Base-by-base conservation (phyloP, 352 stramenopile genomes). In the Phytopythium cucurbitacearum region DNA sequence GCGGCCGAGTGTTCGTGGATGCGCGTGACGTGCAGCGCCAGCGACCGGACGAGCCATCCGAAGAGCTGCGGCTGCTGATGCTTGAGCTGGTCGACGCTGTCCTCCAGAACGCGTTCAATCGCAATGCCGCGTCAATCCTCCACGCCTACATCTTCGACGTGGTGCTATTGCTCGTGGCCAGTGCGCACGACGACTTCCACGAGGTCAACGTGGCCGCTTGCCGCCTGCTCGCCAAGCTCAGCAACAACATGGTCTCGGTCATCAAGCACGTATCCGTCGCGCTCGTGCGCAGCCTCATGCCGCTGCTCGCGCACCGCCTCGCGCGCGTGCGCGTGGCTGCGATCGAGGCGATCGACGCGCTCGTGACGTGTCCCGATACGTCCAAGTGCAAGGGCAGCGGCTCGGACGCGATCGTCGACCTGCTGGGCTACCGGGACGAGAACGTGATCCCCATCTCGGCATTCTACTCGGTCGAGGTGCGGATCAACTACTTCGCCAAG, bases 181-280 rank as follows among this genome's bases (percentile, higher is more conserved):
- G 71, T n/a, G 51, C 97, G 3, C 65, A 80, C 44, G 94, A 98
- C 69, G 73, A 89, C 9, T 98, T 84, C 65, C 87, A 87, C 15
- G 82, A 92, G 2, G 57, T 97, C 32, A 96, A 93, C 55, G 81
- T 96, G 57, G 59, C 67, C 36, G 75, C 73, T 8, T 96, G 81
- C 41, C 40, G 57, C 13, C 65, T 86, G 11, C 59, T 89, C n/a
- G 40, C 51, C 4, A 21, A 57, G 13, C 57, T 89, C 13, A 82
- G 69, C 56, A 68, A 77, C 48, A 64, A 89, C 59, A 95, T 95
- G 73, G 76, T 96, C 43, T 81, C 84, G 40, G 93, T 95, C 34
- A 93, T 98, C 69, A 98, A 97, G 73, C 90, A 96, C 57, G 98
- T 98, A 58, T 93, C 85, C 9, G 79, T 95, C 13, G 96, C 83